phyloP scores from a whole-genome alignment of 1,139 yeast species.

The Suhomyces panamericanus region DNA sequence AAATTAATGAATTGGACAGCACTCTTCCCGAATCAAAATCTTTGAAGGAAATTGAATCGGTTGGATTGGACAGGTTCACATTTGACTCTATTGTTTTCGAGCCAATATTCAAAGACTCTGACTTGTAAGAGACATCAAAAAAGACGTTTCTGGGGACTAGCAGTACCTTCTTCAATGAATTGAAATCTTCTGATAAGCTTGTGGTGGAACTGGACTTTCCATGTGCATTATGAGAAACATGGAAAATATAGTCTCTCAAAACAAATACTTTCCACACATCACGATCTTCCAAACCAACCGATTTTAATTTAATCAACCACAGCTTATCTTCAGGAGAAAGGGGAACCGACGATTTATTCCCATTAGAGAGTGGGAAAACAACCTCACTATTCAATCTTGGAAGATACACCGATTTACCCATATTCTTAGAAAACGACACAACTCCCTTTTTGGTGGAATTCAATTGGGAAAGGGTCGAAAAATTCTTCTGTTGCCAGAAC shows the following conservation, averaged over 20 bases:
- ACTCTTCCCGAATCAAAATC: slow-evolving; percentile 19
- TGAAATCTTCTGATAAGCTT: slow-evolving; percentile 10
- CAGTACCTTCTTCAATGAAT: slow-evolving; percentile 9
- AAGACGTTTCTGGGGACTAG: slow-evolving; percentile 61
- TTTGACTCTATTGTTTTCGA: slow-evolving; percentile 23
- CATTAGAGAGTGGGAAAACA: slow-evolving; percentile 18
- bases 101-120: slow-evolving; percentile 35
- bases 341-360: slow-evolving; percentile 21
- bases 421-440: slow-evolving; percentile 31
- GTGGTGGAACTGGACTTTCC: slow-evolving; percentile 9
- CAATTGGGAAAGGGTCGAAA: slow-evolving; percentile 24
- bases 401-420: slow-evolving; percentile 44
- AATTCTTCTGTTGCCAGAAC: slow-evolving; percentile 67
- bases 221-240: slow-evolving; percentile 46
- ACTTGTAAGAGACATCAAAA: slow-evolving; percentile 56
- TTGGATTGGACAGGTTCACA: slow-evolving; percentile 17
- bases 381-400: slow-evolving; percentile 24
- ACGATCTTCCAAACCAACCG: slow-evolving; percentile 66
- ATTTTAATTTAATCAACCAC: slow-evolving; percentile 69
- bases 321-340: slow-evolving; percentile 67
- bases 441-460: slow-evolving; percentile 15
- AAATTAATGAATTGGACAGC: slow-evolving; percentile 26
- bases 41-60: slow-evolving; percentile 20
- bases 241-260: slow-evolving; percentile 64
- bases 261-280: slow-evolving; percentile 84